Base-by-base conservation (phyloP, 106 monocot genomes). In the Agapanthus africanus region DNA sequence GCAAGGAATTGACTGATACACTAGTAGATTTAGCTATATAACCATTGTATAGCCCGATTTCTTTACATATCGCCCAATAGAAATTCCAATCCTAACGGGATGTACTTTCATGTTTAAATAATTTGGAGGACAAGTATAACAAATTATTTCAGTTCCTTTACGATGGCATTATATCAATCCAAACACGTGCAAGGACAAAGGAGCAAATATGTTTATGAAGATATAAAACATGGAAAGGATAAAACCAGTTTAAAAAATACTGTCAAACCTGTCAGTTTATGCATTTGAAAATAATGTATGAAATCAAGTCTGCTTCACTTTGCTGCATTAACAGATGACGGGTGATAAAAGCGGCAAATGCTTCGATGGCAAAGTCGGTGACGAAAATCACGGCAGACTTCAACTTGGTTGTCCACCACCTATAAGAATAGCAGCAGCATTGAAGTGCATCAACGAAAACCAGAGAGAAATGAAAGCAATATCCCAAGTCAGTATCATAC, bases 371-470 rank as follows among this genome's bases (percentile, higher is more conserved):
- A 80, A 56, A 59, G 19, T 59, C 80, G 75, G 38, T 65, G 75
- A 30, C 23, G 39, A 75, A 74, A 80, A 80, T 80, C 80, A 74
- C 75, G 80, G 34, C 80, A 80, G 6, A 80, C 65, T 71, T 80
- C 70, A 42, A 80, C 80, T 51, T 80, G 69, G 54, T 65, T 25
- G n/a, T 54, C 63, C 44, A 59, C 41, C 34, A 71, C 80, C 80
- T 80, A 71, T 40, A 62, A 35, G 36, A 62, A 19, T 36, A 62
- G 36, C 33, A 62, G 44, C 40, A 70, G 0, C 33, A 35, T 23
- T 54, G 32, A 36, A 51, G 11, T 18, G 52, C 18, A n/a, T 47
- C 69, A 52, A 54, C 51, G 7, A 69, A 37, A 27, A 69, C 4
- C 31, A 49, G 19, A 68, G 21, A 33, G n/a, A 68, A 9, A 46